Conservation (phyloP, 139 green algal genomes). For the Micractinium sp. region DNA sequence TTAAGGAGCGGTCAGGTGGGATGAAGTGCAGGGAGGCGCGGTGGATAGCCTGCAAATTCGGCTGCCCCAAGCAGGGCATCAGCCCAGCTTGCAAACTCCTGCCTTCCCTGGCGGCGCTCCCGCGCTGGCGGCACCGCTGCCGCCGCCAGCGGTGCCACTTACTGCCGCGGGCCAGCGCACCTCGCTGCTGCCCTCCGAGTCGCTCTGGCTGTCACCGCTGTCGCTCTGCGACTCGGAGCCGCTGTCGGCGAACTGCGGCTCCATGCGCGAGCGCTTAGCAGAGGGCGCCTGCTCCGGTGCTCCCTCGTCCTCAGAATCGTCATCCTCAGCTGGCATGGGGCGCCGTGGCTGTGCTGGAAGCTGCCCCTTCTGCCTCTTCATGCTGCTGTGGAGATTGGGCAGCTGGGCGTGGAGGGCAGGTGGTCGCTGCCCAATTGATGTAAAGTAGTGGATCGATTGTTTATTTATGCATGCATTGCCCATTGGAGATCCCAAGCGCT, state of each 20-base stretch:
- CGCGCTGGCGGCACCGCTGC: not conserved
- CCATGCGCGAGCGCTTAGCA: not conserved
- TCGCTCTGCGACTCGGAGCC: not conserved
- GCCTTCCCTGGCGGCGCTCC: not conserved
- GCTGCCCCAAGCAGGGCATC: too few species aligned
- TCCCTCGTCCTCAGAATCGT: not conserved
- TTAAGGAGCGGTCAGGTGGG: not conserved
- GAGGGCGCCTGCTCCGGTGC: not conserved
- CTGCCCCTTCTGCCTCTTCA: constrained; percentile 6
- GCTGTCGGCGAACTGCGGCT: not conserved
- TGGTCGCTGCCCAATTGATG: not conserved
- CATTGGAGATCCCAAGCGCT: too few species aligned
- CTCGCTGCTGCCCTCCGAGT: constrained; percentile 1
- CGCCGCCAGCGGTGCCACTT: too few species aligned
- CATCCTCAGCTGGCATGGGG: not conserved
- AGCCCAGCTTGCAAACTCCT: not conserved
- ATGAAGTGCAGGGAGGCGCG: not conserved
- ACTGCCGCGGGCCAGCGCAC: not conserved
- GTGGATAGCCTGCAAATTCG: not conserved
- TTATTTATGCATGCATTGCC: too few species aligned
- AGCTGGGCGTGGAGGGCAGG: too few species aligned
- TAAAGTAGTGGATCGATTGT: too few species aligned
- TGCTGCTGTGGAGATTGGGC: not conserved
- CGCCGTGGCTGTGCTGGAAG: not conserved
- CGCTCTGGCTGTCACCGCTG: constrained; percentile 26